These are phyloP conservation scores for Candolleomyces aberdarensis DNA, from an alignment of 768 basidiomycete genomes.

Conservation along the genomic window DNA sequence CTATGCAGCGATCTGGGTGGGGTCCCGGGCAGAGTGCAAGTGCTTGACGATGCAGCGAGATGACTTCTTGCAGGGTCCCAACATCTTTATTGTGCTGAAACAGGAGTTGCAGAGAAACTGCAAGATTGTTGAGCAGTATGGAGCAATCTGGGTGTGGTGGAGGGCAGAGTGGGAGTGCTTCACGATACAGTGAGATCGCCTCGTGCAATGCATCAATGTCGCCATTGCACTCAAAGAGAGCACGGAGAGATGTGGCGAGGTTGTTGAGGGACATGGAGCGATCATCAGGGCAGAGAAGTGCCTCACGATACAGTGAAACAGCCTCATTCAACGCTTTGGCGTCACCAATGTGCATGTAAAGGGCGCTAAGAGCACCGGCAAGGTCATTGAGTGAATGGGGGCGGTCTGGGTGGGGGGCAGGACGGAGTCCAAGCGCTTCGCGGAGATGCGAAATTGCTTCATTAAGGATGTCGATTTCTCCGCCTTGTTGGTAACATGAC, in stretches of 20 bases:
- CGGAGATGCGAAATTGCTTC: too few species aligned
- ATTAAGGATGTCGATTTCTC: too few species aligned
- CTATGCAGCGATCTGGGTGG: too few species aligned
- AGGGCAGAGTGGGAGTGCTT: not conserved
- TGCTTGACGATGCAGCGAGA: too few species aligned
- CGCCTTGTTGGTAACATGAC: too few species aligned
- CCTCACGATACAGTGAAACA: not conserved
- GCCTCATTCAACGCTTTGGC: not conserved
- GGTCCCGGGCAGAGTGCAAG: too few species aligned
- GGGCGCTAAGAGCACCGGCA: not conserved
- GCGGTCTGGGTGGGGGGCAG: conserved; percentile 14
- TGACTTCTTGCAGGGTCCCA: not conserved
- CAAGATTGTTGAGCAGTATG: not conserved
- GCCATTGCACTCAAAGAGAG: not conserved
- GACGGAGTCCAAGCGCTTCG: conserved; percentile 7
- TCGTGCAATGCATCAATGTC: not conserved
- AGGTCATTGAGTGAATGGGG: not conserved
- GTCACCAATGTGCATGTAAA: not conserved
- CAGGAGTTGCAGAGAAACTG: not conserved
- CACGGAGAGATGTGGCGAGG: not conserved
- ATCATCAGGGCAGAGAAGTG: not conserved
- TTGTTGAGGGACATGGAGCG: not conserved
- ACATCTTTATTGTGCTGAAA: not conserved
- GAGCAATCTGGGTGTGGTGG: not conserved
- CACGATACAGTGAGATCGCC: not conserved